These are phyloP conservation scores for Beta macrorhiza DNA, from an alignment of 179 eudicot genomes.

Conservation along the genomic window DNA sequence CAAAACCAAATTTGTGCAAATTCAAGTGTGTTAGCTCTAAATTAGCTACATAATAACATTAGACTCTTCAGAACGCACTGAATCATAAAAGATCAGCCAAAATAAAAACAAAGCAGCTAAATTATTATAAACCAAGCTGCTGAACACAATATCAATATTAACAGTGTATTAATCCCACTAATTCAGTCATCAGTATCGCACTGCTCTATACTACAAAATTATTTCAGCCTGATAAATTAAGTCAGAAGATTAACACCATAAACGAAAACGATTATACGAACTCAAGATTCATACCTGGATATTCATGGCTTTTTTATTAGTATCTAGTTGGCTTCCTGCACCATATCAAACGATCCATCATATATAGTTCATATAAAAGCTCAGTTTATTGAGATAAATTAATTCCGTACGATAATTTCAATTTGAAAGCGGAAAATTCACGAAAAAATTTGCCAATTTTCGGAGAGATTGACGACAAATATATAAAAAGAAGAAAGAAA, in stretches of 20 bases:
- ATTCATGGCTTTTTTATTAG: constrained; percentile 47
- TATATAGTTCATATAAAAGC: not conserved
- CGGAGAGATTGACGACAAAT: not conserved
- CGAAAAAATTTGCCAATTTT: not conserved
- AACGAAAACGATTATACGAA: not conserved
- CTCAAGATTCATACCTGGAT: constrained; percentile 36
- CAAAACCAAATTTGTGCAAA: too few relatives aligned
- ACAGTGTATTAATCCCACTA: not conserved
- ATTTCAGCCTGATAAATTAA: not conserved
- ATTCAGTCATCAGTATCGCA: not conserved
- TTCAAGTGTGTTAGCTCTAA: too few relatives aligned
- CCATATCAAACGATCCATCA: constrained; percentile 7
- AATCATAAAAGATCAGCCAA: not conserved
- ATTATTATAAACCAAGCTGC: not conserved
- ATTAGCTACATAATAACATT: too few relatives aligned
- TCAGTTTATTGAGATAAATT: not conserved
- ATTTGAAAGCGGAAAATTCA: not conserved
- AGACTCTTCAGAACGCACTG: not conserved
- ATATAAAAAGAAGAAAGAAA: not conserved
- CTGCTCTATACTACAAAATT: not conserved
- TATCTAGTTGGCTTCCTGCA: constrained; percentile 48
- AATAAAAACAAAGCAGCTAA: not conserved
- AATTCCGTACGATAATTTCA: not conserved
- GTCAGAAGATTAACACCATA: not conserved
- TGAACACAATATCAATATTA: not conserved